A percentile compares a stretch with the other conserved stretches of the same genome.
Evolutionary conservation across 75 land plant genomes (phyloP).

Genomic region (Selaginella moellendorffii): DNA sequence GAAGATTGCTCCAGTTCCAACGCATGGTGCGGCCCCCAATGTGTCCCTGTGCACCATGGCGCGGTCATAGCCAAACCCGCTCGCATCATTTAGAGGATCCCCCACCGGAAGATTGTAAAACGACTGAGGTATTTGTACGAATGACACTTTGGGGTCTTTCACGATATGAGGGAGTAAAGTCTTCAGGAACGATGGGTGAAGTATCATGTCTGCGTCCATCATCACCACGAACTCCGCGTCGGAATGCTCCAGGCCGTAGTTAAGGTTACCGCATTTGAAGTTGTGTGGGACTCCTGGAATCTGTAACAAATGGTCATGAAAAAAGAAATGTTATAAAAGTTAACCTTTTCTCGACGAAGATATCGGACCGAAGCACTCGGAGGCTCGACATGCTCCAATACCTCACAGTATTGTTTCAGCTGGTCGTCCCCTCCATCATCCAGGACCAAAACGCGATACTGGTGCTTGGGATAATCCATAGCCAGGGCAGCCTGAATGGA

Average conservation of each 20-base stretch:
- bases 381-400: constrained; percentile 2
- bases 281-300: no score
- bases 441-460: constrained; percentile 13
- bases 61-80: constrained; percentile 18
- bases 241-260: constrained; percentile 20
- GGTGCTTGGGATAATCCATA: constrained; percentile 13
- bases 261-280: constrained; percentile 23
- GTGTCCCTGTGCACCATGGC: constrained; percentile 15
- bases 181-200: constrained; percentile 16
- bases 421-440: constrained; percentile 26
- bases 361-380: constrained; percentile 4
- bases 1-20: constrained; percentile 19
- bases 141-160: constrained; percentile 14
- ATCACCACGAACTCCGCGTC: constrained; percentile 19
- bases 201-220: constrained; percentile 34
- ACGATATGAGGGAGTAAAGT: constrained; percentile 17
- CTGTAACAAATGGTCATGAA: no score
- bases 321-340: constrained; percentile 20
- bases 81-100: constrained; percentile 23
- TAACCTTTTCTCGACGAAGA: constrained; percentile 14
- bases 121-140: constrained; percentile 22
- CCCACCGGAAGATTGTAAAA: constrained; percentile 27
- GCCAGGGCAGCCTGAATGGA: constrained; percentile 18
- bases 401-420: constrained; percentile 15
- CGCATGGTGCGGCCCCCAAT: constrained; percentile 14